These are phyloP conservation scores for Candida golubevii DNA, from an alignment of 805 yeast species.

Conservation along the genomic window DNA sequence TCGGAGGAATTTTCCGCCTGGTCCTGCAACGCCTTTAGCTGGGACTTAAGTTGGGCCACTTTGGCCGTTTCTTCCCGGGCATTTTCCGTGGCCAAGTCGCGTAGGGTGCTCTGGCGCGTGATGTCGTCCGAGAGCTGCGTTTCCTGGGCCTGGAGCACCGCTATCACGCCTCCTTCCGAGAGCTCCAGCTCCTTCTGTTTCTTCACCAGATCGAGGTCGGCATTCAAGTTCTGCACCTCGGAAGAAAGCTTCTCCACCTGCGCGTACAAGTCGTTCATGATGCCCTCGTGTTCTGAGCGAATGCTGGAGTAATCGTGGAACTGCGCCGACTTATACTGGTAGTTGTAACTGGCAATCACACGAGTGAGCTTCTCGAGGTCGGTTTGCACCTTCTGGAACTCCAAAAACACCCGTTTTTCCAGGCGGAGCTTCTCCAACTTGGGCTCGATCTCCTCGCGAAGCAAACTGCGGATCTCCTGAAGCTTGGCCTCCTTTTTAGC, in stretches of 20 bases:
- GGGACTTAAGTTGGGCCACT: slow-evolving; percentile 17
- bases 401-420: slow-evolving; percentile 79
- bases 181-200: slow-evolving; percentile 52
- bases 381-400: slow-evolving; percentile 79
- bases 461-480: slow-evolving; percentile 64
- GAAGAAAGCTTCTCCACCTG: slow-evolving; percentile 43
- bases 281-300: slow-evolving; percentile 38
- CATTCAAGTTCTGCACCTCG: slow-evolving; percentile 57
- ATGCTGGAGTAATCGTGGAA: slow-evolving; percentile 42
- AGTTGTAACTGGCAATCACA: slow-evolving; percentile 77
- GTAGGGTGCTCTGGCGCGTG: slow-evolving; percentile 64
- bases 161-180: slow-evolving; percentile 55
- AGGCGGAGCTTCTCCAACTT: slow-evolving; percentile 73
- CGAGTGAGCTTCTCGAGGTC: slow-evolving; percentile 72
- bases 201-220: slow-evolving; percentile 56
- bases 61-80: slow-evolving; percentile 39
- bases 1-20: slow-evolving; percentile 36
- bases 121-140: slow-evolving; percentile 54
- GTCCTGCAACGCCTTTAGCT: slow-evolving; percentile 30
- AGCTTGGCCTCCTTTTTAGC: slow-evolving; percentile 83
- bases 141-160: slow-evolving; percentile 56
- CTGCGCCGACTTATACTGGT: slow-evolving; percentile 37
- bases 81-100: slow-evolving; percentile 54
- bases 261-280: slow-evolving; percentile 38
- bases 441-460: slow-evolving; percentile 89